Conservation (phyloP, 768 basidiomycete genomes). For the Panellus pusillus region DNA sequence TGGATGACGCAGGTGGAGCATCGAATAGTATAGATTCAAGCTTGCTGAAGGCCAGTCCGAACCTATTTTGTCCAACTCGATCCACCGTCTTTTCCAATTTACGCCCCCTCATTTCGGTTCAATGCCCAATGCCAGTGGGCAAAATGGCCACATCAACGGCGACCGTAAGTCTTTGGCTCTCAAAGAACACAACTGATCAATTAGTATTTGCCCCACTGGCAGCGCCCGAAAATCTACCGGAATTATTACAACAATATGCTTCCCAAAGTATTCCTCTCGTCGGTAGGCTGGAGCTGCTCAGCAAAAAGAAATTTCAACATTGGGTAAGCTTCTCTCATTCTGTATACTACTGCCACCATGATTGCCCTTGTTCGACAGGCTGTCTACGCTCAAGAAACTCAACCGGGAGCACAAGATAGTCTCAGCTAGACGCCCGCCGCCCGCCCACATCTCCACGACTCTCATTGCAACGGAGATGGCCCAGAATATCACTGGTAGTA, state of each 20-base stretch:
- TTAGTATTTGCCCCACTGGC: too few relatives aligned
- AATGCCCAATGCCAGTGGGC: neutral
- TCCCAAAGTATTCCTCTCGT: too few relatives aligned
- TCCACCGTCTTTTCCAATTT: neutral
- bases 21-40: too few relatives aligned
- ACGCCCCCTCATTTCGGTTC: neutral
- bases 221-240: too few relatives aligned
- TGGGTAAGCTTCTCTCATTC: neutral
- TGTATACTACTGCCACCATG: neutral
- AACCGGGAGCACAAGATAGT: neutral
- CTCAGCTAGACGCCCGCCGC: neutral
- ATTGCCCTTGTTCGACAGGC: too few relatives aligned
- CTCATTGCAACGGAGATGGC: conserved; percentile 4
- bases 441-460: neutral
- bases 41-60: too few relatives aligned
- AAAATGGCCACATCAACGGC: neutral
- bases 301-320: neutral
- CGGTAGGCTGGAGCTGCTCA: too few relatives aligned
- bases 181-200: neutral
- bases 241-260: too few relatives aligned
- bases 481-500: conserved; percentile 3
- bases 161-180: neutral
- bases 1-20: too few relatives aligned
- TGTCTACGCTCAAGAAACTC: conserved; percentile 1
- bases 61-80: too few relatives aligned